A percentile compares a stretch with the other conserved stretches of the same genome.
These are phyloP conservation scores for Canavalia ensiformis DNA, from an alignment of 306 rosid genomes.

Conservation along the genomic window DNA sequence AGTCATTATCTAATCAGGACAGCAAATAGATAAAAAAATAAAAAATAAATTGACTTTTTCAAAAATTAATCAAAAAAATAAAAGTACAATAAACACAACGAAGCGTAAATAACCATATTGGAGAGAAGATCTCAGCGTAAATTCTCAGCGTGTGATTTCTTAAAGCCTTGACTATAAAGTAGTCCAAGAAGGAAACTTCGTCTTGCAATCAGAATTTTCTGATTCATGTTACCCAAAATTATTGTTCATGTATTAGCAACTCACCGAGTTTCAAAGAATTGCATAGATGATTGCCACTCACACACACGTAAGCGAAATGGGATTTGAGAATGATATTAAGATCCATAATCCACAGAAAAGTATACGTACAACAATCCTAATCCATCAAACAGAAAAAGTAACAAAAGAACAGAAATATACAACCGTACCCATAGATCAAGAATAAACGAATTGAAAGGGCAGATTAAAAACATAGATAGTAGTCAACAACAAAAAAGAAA, in stretches of 20 bases:
- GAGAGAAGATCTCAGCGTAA: background rate
- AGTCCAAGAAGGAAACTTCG: background rate
- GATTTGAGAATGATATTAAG: background rate
- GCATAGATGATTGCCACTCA: background rate
- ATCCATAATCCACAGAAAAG: background rate
- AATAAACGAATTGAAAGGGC: slow-evolving; percentile 33
- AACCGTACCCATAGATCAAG: background rate
- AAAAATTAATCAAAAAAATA: too few relatives aligned
- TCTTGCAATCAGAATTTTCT: background rate
- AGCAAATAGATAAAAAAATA: too few relatives aligned
- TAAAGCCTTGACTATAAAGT: too few relatives aligned
- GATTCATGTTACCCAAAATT: background rate
- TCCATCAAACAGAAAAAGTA: background rate
- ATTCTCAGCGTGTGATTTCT: background rate
- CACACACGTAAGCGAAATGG: too few relatives aligned
- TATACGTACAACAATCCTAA: slow-evolving; percentile 23
- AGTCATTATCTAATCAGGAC: too few relatives aligned
- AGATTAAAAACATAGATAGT: background rate
- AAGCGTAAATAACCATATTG: too few relatives aligned
- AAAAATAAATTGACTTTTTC: too few relatives aligned
- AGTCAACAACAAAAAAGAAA: background rate
- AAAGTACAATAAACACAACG: too few relatives aligned
- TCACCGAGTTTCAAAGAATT: background rate
- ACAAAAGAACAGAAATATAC: background rate
- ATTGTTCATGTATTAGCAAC: background rate